Conservation (phyloP, 139 green algal genomes). For the Chlorella sorokiniana region DNA sequence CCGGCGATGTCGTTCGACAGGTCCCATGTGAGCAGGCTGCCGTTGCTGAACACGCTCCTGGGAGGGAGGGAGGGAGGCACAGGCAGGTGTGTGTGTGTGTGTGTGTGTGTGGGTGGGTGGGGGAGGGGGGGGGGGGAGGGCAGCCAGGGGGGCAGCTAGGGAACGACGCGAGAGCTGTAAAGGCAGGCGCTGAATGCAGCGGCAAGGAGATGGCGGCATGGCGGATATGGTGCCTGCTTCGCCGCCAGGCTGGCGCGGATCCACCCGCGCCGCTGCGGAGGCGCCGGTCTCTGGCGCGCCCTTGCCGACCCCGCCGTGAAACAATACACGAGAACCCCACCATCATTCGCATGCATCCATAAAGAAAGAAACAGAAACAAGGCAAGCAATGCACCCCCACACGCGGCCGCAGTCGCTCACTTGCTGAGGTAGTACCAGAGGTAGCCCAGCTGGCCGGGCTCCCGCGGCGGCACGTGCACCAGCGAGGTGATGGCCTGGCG, state of each 20-base stretch:
- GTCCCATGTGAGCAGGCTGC: constrained; percentile 29
- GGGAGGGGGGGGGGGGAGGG: too few species aligned
- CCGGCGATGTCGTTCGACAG: constrained; percentile 14
- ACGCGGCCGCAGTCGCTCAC: neutral
- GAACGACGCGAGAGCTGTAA: neutral
- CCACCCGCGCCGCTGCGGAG: too few species aligned
- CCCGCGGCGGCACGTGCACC: constrained; percentile 6
- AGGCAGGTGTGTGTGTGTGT: too few species aligned
- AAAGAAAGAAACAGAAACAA: neutral
- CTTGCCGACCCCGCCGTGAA: too few species aligned
- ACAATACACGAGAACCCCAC: too few species aligned
- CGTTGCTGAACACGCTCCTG: constrained; percentile 20
- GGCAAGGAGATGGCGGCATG: too few species aligned
- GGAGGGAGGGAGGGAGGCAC: neutral
- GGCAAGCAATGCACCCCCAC: neutral
- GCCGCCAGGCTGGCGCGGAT: too few species aligned
- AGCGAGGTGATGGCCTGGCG: constrained; percentile 11
- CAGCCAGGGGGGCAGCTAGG: neutral
- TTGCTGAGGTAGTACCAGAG: constrained; percentile 34
- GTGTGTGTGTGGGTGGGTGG: too few species aligned
- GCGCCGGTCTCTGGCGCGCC: too few species aligned
- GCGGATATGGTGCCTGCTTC: too few species aligned
- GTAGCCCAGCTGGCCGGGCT: constrained; percentile 12
- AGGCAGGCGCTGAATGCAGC: too few species aligned
- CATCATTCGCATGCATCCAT: too few species aligned